Conservation (phyloP, 1,139 yeast genomes). For the Sugiyamaella sp. region DNA sequence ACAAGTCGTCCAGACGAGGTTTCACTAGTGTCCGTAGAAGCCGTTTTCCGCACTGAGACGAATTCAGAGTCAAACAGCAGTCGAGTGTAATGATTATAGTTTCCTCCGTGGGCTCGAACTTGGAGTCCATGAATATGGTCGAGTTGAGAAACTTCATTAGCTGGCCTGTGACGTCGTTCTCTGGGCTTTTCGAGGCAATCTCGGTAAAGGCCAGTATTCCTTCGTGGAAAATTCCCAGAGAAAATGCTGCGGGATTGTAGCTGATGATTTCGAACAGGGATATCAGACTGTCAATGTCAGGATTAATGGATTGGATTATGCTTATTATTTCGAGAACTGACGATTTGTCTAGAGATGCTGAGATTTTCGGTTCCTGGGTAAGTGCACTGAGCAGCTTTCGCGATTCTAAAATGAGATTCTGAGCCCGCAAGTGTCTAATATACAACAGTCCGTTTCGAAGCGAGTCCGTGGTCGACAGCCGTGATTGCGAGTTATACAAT, state of each 20-base stretch:
- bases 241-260: conserved; percentile 3
- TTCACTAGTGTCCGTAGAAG: conserved; percentile 27
- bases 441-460: conserved; percentile 23
- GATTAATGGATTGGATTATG: conserved; percentile 21
- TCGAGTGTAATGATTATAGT: conserved; percentile 32
- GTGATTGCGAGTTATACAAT: conserved; percentile 7
- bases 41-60: conserved; percentile 23
- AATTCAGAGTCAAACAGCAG: conserved; percentile 29
- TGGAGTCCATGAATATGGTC: conserved; percentile 18
- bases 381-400: conserved; percentile 29
- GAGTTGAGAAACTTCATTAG: conserved; percentile 20
- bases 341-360: conserved; percentile 18
- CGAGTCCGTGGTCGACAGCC: conserved; percentile 20
- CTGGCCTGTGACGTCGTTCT: conserved; percentile 2
- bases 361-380: conserved; percentile 8
- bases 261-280: conserved; percentile 15
- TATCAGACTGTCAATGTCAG: conserved; percentile 23
- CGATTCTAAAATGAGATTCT: conserved; percentile 30
- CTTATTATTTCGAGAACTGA: conserved; percentile 15
- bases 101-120: conserved; percentile 20
- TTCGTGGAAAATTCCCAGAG: conserved; percentile 21
- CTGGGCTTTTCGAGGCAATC: conserved; percentile 6
- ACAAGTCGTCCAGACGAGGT: conserved; percentile 21
- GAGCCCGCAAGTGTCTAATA: conserved; percentile 27
- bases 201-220: conserved; percentile 21